Percentiles rank a stretch among this genome's conserved stretches.
Evolutionary conservation across 139 green algal species (phyloP).

Genomic region (Tetratostichococcus sp.): DNA sequence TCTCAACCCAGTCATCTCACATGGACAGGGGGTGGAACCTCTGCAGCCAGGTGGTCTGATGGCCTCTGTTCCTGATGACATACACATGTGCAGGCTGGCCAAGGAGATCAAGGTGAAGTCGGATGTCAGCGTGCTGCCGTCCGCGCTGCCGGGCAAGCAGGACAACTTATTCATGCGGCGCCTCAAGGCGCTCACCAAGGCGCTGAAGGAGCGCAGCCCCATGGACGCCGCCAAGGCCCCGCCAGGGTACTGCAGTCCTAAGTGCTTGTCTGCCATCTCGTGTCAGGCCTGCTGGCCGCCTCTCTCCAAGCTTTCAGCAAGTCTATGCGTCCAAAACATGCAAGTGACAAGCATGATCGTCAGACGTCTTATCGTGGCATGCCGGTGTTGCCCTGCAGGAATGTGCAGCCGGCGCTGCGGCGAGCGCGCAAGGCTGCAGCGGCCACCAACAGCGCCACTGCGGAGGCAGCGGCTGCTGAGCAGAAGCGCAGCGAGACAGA

Average conservation of each 20-base stretch:
- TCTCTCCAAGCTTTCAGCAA: no score
- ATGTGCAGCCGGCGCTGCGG: not conserved
- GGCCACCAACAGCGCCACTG: not conserved
- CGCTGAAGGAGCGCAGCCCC: not conserved
- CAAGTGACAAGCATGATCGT: not conserved
- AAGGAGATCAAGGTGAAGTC: constrained; percentile 28
- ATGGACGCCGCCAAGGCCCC: not conserved
- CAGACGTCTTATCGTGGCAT: not conserved
- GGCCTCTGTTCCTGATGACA: no score
- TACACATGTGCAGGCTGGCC: constrained; percentile 22
- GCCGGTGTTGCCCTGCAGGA: not conserved
- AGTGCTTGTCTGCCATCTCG: no score
- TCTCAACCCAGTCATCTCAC: no score
- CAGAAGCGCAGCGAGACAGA: not conserved
- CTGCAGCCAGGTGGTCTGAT: no score
- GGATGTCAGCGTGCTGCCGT: constrained; percentile 30
- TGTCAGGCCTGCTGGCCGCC: no score
- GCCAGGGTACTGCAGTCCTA: not conserved
- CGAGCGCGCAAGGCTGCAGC: not conserved
- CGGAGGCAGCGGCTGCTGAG: not conserved
- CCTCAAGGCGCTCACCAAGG: not conserved
- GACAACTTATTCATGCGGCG: not conserved
- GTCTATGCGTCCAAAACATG: no score
- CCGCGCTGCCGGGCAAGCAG: constrained; percentile 9
- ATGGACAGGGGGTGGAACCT: no score